Percentiles rank a stretch among this genome's conserved stretches.
Conservation (phyloP, 768 basidiomycete genomes). For the Rhodotorula paludigena region DNA sequence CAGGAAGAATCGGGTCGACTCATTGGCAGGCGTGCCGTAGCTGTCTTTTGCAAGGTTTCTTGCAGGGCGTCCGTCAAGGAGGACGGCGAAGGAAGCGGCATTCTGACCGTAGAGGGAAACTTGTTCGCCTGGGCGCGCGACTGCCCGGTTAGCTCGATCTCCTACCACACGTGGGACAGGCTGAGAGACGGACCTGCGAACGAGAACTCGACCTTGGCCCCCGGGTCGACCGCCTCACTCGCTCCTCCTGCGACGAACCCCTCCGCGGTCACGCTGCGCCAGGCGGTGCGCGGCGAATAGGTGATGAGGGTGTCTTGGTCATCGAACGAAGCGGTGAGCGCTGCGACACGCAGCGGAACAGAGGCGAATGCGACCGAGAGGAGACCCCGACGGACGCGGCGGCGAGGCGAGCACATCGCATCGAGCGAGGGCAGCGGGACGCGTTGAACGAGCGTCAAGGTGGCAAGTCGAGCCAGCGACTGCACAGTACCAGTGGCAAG, state of each 20-base stretch:
- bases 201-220: neutral
- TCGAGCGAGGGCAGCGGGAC: neutral
- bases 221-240: neutral
- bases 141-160: neutral
- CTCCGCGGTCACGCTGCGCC: neutral
- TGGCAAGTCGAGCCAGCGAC: neutral
- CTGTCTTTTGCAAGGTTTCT: too few relatives aligned
- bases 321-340: neutral
- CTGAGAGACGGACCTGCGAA: neutral
- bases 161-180: rapidly evolving
- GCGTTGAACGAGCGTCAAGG: neutral
- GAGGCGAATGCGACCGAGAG: neutral
- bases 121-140: conserved; percentile 20
- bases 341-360: neutral
- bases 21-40: neutral
- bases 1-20: neutral
- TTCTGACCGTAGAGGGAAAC: conserved; percentile 9
- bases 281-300: neutral
- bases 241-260: neutral
- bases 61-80: neutral
- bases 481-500: neutral
- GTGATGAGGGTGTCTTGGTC: neutral
- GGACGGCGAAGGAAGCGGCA: neutral
- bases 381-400: neutral
- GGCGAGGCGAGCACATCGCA: neutral